phyloP scores from a whole-genome alignment of 345 rosid genomes.

The Citrus inodora region DNA sequence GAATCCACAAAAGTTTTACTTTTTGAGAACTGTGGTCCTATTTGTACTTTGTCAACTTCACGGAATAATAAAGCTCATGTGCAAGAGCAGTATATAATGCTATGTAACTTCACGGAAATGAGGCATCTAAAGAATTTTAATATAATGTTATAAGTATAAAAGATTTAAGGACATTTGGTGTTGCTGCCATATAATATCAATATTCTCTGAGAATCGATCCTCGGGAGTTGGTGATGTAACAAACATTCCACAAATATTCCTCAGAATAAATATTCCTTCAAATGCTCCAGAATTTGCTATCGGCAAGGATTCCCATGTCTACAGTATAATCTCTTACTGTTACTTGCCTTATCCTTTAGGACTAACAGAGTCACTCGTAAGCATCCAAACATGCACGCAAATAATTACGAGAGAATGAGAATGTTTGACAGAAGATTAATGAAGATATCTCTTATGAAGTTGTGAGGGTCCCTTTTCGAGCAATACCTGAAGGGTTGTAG shows the following conservation, averaged over 20 bases:
- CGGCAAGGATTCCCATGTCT: neutral
- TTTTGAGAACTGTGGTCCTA: neutral
- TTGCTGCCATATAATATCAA: neutral
- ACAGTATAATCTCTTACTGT: neutral
- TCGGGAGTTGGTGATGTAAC: neutral
- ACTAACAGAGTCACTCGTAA: neutral
- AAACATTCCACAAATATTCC: neutral
- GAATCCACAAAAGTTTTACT: neutral
- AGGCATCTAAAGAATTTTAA: neutral
- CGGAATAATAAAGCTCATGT: neutral
- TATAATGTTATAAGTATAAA: neutral
- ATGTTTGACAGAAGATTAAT: neutral
- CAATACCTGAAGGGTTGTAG: conserved; percentile 21
- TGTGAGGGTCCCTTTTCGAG: conserved; percentile 10
- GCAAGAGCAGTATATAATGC: neutral
- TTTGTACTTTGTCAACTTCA: neutral
- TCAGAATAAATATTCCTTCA: neutral
- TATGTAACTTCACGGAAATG: neutral
- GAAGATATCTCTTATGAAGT: conserved; percentile 1
- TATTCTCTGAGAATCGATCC: neutral
- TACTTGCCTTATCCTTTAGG: neutral
- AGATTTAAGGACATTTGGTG: neutral
- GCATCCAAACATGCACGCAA: neutral
- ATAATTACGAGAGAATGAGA: neutral
- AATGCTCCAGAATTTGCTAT: neutral